phyloP scores from a whole-genome alignment of 768 basidiomycete genomes.

The Hygrophorus pudorinus region DNA sequence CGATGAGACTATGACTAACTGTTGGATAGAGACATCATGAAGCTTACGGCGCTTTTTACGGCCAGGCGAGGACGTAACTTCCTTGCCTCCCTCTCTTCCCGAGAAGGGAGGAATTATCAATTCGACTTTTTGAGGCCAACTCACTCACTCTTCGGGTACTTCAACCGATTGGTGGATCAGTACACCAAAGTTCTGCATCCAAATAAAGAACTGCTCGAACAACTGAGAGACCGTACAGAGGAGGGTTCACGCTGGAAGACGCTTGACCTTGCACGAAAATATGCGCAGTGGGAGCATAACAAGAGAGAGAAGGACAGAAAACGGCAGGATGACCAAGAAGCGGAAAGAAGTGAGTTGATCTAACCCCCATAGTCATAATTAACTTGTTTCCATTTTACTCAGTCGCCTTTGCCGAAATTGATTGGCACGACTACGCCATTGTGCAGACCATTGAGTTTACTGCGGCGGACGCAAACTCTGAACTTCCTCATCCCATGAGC shows the following conservation, averaged over 20 bases:
- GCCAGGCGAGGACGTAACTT: constrained; percentile 86
- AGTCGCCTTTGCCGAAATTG: constrained; percentile 95
- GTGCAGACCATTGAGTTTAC: constrained; percentile 99
- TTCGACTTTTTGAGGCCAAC: constrained; percentile 96
- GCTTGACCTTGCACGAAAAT: constrained; percentile 61
- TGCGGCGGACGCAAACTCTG: constrained; percentile 77
- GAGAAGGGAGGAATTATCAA: constrained; percentile 92
- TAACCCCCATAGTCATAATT: constrained; percentile 5
- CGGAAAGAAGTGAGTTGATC: constrained; percentile 62
- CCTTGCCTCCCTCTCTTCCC: constrained; percentile 71
- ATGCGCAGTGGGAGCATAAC: constrained; percentile 84
- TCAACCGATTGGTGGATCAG: constrained; percentile 95
- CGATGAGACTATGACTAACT: neutral
- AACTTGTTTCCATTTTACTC: constrained; percentile 6
- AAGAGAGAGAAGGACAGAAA: constrained; percentile 80
- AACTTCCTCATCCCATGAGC: constrained; percentile 94
- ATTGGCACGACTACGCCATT: constrained; percentile 99
- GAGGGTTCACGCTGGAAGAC: constrained; percentile 67
- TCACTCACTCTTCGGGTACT: constrained; percentile 93
- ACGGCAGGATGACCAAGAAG: constrained; percentile 84
- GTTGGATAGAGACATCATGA: constrained; percentile 78
- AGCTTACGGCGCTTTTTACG: constrained; percentile 91
- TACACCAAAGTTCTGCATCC: constrained; percentile 89
- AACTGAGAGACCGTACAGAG: constrained; percentile 55
- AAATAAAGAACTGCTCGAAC: constrained; percentile 59